A percentile compares a stretch with the other conserved stretches of the same genome.
phyloP scores from a whole-genome alignment of 164 flowering plant species.

The Nelumbo lutea region DNA sequence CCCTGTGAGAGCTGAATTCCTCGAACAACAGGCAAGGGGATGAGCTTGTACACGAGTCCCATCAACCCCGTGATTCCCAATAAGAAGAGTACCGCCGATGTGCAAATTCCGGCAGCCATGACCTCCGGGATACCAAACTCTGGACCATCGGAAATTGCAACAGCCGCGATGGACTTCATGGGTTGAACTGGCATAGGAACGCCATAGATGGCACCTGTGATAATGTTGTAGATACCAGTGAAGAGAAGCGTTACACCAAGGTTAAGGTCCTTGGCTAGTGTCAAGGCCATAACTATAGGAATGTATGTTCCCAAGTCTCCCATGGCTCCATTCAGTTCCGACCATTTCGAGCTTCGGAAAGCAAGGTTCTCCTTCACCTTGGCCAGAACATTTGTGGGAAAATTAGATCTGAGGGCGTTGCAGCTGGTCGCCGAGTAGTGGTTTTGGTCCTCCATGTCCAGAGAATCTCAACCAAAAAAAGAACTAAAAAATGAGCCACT shows the following conservation, averaged over 20 bases:
- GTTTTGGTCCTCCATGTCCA: too few species aligned
- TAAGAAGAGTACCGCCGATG: slow-evolving; percentile 56
- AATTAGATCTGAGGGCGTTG: too few species aligned
- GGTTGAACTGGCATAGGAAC: slow-evolving; percentile 60
- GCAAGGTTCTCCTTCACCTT: too few species aligned
- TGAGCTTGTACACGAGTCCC: slow-evolving; percentile 54
- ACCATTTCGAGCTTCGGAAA: too few species aligned
- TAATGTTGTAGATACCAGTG: slow-evolving; percentile 72
- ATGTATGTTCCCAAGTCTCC: slow-evolving; percentile 73
- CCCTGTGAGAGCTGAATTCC: slow-evolving; percentile 61
- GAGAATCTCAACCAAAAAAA: too few species aligned
- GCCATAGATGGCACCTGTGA: slow-evolving; percentile 71
- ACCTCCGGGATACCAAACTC: slow-evolving; percentile 56
- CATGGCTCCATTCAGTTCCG: too few species aligned
- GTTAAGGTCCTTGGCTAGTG: slow-evolving; percentile 59
- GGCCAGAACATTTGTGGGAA: too few species aligned
- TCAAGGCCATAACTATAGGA: slow-evolving; percentile 21
- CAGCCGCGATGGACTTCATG: slow-evolving; percentile 67
- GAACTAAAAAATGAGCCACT: too few species aligned
- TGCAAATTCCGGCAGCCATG: slow-evolving; percentile 71
- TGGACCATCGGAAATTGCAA: slow-evolving; percentile 60
- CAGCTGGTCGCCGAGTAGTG: too few species aligned
- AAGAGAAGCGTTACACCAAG: slow-evolving; percentile 72
- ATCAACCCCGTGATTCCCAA: slow-evolving; percentile 81
- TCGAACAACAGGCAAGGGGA: slow-evolving; percentile 89